Conservation (phyloP, 495 filamentous ascomycete genomes). For the Neurospora africana region DNA sequence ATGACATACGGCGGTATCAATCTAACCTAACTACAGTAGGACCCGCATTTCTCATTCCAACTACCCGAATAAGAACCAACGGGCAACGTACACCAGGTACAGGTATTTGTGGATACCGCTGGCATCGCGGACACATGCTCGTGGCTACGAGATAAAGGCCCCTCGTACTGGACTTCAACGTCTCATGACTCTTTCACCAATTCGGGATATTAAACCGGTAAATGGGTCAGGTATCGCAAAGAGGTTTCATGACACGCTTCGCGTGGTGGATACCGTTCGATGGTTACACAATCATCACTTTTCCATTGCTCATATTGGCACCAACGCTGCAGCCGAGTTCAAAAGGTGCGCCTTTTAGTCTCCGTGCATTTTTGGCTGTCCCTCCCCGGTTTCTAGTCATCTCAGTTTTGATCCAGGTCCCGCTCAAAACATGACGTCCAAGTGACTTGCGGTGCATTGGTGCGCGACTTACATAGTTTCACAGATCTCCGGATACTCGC, state of each 20-base stretch:
- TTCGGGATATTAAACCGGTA: not conserved
- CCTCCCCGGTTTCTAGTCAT: not conserved
- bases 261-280: constrained; percentile 5
- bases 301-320: not conserved
- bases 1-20: not conserved
- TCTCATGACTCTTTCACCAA: not conserved
- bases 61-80: not conserved
- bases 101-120: not conserved
- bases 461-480: not conserved
- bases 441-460: not conserved
- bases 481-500: not conserved
- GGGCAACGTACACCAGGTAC: not conserved
- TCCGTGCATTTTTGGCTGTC: not conserved
- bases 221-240: not conserved
- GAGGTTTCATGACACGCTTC: not conserved
- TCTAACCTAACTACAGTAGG: not conserved
- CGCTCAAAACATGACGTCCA: not conserved
- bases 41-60: not conserved
- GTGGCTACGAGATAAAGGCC: not conserved
- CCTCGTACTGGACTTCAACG: not conserved
- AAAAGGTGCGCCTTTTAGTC: not conserved
- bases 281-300: constrained; percentile 3
- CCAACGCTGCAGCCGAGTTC: not conserved
- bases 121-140: not conserved
- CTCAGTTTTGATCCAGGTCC: not conserved